Evolutionary conservation across 2,329 filamentous ascomycete genomes (phyloP), one percentile per base, ranked within the genome.

Genomic region (Trichoderma sp.): DNA sequence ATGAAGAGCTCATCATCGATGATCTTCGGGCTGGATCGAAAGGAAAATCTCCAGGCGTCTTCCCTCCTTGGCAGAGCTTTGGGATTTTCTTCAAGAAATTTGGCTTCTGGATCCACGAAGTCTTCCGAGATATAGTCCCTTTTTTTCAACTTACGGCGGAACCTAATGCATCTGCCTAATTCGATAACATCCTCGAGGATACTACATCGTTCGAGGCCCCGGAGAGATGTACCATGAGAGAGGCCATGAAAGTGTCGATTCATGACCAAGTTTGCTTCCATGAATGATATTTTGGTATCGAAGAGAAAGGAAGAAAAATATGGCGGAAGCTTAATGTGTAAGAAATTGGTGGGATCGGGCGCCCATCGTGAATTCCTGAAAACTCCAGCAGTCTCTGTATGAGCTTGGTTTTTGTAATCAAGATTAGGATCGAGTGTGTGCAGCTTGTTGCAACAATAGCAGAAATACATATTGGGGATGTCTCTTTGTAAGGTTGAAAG

Each of bases 401-500:
- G 61, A 53, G 28, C 43, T 28, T 66, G 47, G 6, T 21, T 14
- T 32, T 7, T 15, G n/a, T 21, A 66, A 8, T 56, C 26, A 21
- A 56, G 28, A 11, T 14, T 18, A 6, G 47, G 30, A 21, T 66
- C 9, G n/a, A 66, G 21, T 11, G 24, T 26, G 11, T 9, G 47
- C 30, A 56, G 12, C 21, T n/a, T 56, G 8, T 26, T 12, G 18
- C 63, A 66, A 2, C 47, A 53, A 9, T 26, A 26, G 8, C 63
- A 66, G 30, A 66, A 26, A 14, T 28, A 56, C 30, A 11, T 28
- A 14, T 28, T 56, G 12, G 47, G 4, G 18, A 66, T 11, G 8
- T 66, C 63, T n/a, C 21, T 66, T 34, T 66, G 63, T 6, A 66
- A n/a, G 15, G 47, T 26, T 11, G 21, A 36, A 53, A 66, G 63